Evolutionary conservation across 352 stramenopile species (phyloP).

Genomic region (Elongisporangium undulatum): DNA sequence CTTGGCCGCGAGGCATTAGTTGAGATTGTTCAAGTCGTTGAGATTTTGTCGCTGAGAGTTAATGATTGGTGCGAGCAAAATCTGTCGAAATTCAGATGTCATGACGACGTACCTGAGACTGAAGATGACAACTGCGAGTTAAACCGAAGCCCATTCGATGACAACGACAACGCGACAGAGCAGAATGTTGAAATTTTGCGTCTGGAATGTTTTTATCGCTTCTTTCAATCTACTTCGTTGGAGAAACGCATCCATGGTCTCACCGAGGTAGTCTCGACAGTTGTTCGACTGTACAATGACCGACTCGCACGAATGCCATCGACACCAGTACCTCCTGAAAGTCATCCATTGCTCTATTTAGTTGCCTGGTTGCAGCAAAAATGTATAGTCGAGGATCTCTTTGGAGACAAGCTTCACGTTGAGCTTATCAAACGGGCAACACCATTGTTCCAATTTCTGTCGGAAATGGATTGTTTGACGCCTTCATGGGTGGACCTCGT

Average conservation of each 20-base stretch:
- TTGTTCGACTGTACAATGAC: conserved; percentile 39
- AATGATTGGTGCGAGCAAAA: conserved; percentile 13
- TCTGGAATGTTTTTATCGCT: conserved; percentile 47
- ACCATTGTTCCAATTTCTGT: conserved; percentile 58
- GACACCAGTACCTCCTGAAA: conserved; percentile 17
- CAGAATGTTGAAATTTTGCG: conserved; percentile 36
- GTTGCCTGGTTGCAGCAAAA: conserved; percentile 49
- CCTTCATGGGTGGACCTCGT: conserved; percentile 43
- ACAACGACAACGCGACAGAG: not conserved
- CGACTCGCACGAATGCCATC: conserved; percentile 26
- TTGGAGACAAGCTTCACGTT: conserved; percentile 61
- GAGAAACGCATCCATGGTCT: conserved; percentile 75
- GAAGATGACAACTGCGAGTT: not conserved
- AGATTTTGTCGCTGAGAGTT: conserved; percentile 38
- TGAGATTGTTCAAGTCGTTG: conserved; percentile 57
- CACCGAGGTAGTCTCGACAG: conserved; percentile 48
- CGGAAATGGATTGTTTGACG: conserved; percentile 24
- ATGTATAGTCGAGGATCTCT: conserved; percentile 39
- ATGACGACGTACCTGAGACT: conserved; percentile 2
- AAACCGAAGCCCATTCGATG: not conserved
- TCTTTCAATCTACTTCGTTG: conserved; percentile 47
- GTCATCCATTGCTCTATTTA: conserved; percentile 20
- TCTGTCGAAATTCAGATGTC: not conserved
- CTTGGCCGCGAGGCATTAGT: conserved; percentile 42
- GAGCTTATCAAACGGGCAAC: conserved; percentile 62